phyloP scores from a whole-genome alignment of 225 moss, liverwort and hornwort genomes.

The Thuidium tamariscinum region DNA sequence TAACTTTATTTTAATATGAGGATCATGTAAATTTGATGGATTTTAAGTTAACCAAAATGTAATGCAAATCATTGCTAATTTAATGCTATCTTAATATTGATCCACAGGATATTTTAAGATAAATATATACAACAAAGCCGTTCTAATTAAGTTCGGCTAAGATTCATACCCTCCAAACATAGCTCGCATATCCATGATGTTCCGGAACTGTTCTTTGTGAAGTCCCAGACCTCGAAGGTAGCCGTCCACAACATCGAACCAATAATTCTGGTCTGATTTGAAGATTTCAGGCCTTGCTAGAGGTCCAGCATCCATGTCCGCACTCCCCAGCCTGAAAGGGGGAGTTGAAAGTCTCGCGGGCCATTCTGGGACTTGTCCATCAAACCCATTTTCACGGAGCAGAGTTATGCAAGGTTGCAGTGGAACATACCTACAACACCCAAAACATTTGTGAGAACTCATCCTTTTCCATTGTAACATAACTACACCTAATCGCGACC shows the following conservation, averaged over 20 bases:
- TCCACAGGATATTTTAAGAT: neutral
- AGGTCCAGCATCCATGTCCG: conserved; percentile 28
- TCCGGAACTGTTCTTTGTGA: conserved; percentile 51
- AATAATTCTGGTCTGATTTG: conserved; percentile 50
- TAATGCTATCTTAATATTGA: neutral
- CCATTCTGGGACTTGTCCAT: conserved; percentile 30
- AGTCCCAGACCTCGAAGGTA: conserved; percentile 72
- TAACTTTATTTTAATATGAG: too few species aligned
- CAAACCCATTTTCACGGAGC: conserved; percentile 13
- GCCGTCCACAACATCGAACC: conserved; percentile 46
- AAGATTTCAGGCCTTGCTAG: conserved; percentile 34
- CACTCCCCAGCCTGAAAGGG: conserved; percentile 24
- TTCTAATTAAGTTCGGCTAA: neutral
- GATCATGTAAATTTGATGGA: neutral
- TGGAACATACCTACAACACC: conserved; percentile 37
- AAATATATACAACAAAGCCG: neutral
- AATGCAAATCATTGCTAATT: neutral
- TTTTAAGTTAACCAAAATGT: neutral
- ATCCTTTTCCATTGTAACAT: neutral
- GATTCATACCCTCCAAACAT: conserved; percentile 52
- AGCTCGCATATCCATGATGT: conserved; percentile 79
- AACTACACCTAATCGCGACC: neutral
- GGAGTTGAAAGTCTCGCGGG: conserved; percentile 42
- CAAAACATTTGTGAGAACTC: neutral
- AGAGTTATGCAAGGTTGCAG: conserved; percentile 42